Percentiles rank a stretch among this genome's conserved stretches.
phyloP scores from a whole-genome alignment of 257 asterid genomes.

The Solanum sparsipilum region DNA sequence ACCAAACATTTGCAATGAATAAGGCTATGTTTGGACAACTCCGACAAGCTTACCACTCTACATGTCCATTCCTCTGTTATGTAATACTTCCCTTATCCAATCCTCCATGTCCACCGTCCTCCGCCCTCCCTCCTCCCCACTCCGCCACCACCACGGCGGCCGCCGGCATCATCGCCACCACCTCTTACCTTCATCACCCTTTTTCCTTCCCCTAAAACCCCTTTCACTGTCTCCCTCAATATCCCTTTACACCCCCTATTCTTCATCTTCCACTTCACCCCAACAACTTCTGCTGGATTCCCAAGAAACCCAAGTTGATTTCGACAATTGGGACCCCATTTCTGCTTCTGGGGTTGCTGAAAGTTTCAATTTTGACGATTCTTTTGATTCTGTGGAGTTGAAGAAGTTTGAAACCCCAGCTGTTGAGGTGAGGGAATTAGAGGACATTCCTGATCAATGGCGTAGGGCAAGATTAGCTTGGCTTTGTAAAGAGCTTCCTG shows the following conservation, averaged over 20 bases:
- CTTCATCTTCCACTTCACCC: conserved; percentile 11
- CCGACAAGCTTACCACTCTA: too few species aligned
- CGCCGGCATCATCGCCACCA: background rate
- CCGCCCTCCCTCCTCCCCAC: too few species aligned
- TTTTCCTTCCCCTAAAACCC: conserved; percentile 9
- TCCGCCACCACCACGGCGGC: conserved; percentile 6
- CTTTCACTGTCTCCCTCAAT: conserved; percentile 3
- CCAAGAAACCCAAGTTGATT: conserved; percentile 2
- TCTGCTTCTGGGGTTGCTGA: conserved; percentile 16
- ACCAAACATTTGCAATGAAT: too few species aligned
- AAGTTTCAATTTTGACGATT: conserved; percentile 31
- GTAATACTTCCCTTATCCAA: too few species aligned
- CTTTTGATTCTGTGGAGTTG: conserved; percentile 45
- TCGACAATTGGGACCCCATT: conserved; percentile 1
- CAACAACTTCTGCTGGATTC: conserved; percentile 9
- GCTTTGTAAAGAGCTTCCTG: conserved; percentile 95
- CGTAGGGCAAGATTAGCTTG: conserved; percentile 87
- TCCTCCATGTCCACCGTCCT: too few species aligned
- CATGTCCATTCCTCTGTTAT: too few species aligned
- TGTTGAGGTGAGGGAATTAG: conserved; percentile 65
- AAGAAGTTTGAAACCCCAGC: conserved; percentile 33
- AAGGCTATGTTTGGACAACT: too few species aligned
- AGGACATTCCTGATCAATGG: conserved; percentile 93
- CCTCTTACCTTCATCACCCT: background rate
- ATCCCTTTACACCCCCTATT: conserved; percentile 7